Evolutionary conservation across 2,329 filamentous ascomycete genomes (phyloP).

Genomic region (Pseudohalonectria lignicola): DNA sequence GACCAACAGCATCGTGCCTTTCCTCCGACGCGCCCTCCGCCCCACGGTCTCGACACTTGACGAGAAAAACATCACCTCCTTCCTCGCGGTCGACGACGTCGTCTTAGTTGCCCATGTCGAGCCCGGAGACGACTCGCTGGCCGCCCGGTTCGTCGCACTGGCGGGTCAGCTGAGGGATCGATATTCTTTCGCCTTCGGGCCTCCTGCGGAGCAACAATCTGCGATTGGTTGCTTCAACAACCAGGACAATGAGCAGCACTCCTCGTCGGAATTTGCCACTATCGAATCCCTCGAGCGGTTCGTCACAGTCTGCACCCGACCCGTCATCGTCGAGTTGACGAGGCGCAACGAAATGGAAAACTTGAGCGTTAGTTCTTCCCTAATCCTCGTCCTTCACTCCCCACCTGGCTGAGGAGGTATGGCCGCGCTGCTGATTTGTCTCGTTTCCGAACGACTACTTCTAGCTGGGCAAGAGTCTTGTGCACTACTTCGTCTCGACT

Average conservation of each 20-base stretch:
- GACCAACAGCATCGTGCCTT: slow-evolving; percentile 15
- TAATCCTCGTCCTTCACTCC: slow-evolving; percentile 8
- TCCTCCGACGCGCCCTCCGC: slow-evolving; percentile 16
- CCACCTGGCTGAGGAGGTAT: too few species aligned
- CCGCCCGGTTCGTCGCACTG: slow-evolving; percentile 17
- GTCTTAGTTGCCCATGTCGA: slow-evolving; percentile 29
- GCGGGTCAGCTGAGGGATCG: slow-evolving; percentile 26
- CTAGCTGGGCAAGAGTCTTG: slow-evolving; percentile 17
- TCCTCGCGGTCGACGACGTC: slow-evolving; percentile 25
- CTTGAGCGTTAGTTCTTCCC: slow-evolving; percentile 8
- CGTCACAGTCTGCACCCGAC: slow-evolving; percentile 23
- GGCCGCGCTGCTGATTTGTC: too few species aligned
- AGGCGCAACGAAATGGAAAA: slow-evolving; percentile 31
- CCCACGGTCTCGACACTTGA: slow-evolving; percentile 17
- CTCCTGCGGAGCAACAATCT: slow-evolving; percentile 6
- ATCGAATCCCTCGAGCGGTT: slow-evolving; percentile 24
- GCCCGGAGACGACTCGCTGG: slow-evolving; percentile 15
- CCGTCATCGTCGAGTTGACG: slow-evolving; percentile 31
- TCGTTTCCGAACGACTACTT: too few species aligned
- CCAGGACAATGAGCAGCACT: slow-evolving; percentile 21
- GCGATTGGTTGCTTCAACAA: slow-evolving; percentile 28
- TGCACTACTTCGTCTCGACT: slow-evolving; percentile 20
- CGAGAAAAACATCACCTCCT: slow-evolving; percentile 16
- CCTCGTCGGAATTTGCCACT: slow-evolving; percentile 18
- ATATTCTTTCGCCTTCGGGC: slow-evolving; percentile 26